Percentiles rank a stretch among this genome's conserved stretches.
These are phyloP conservation scores for Berberis thunbergii DNA, from an alignment of 164 flowering plant genomes.

Conservation along the genomic window DNA sequence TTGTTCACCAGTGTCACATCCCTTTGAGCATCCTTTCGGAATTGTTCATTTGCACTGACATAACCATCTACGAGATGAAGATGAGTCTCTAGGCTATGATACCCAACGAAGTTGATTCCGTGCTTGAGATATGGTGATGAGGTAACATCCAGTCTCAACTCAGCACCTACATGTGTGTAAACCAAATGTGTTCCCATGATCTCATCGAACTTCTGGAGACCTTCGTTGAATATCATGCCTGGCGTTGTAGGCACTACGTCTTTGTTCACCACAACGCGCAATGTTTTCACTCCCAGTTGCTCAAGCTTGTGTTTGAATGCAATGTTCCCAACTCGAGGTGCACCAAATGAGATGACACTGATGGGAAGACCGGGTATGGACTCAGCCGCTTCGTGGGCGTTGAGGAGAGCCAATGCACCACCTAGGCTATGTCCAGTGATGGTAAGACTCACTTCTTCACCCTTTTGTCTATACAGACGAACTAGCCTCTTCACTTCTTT, in stretches of 20 bases:
- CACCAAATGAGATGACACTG: constrained; percentile 53
- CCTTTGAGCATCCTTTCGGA: constrained; percentile 27
- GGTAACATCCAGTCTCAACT: constrained; percentile 33
- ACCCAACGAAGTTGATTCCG: constrained; percentile 22
- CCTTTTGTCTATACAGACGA: constrained; percentile 19
- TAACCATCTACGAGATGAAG: constrained; percentile 55
- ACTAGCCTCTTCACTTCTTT: constrained; percentile 32
- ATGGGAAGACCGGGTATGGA: constrained; percentile 26
- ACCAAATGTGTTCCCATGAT: constrained; percentile 29
- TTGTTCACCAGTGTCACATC: constrained; percentile 49
- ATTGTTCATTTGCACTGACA: constrained; percentile 9
- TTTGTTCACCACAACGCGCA: constrained; percentile 36
- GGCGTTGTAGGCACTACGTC: constrained; percentile 50
- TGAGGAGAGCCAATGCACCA: constrained; percentile 55
- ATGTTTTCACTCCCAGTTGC: constrained; percentile 30
- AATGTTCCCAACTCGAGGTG: constrained; percentile 55
- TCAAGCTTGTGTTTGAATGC: constrained; percentile 34
- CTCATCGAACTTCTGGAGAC: constrained; percentile 23
- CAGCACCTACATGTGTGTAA: constrained; percentile 50
- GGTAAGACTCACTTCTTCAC: constrained; percentile 55
- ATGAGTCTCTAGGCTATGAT: constrained; percentile 37
- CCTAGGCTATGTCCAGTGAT: constrained; percentile 73
- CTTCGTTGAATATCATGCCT: constrained; percentile 35
- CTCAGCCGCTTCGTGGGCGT: constrained; percentile 40
- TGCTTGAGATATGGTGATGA: constrained; percentile 39